Percentiles rank a stretch among this genome's conserved stretches.
These are phyloP conservation scores for Phytophthora pistaciae DNA, from an alignment of 352 stramenopile genomes.

Conservation along the genomic window DNA sequence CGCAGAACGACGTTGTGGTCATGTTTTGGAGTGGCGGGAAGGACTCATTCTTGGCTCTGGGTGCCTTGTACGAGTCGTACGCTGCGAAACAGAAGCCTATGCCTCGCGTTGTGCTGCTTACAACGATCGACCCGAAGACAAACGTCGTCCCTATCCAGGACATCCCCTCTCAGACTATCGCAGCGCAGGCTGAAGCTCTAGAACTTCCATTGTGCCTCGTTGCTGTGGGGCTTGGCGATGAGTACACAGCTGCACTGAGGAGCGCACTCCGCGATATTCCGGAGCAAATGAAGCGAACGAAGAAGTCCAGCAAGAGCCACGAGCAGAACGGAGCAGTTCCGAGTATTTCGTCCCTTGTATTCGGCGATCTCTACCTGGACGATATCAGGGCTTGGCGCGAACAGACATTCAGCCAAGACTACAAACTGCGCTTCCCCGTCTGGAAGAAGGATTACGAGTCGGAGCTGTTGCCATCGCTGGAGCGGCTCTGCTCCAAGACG, in stretches of 20 bases:
- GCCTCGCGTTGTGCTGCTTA: conserved; percentile 81
- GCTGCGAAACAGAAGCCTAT: conserved; percentile 40
- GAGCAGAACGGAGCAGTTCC: background rate
- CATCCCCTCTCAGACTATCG: conserved; percentile 74
- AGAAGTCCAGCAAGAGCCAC: conserved; percentile 27
- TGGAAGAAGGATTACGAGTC: conserved; percentile 72
- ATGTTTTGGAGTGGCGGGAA: conserved; percentile 92
- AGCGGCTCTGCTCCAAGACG: conserved; percentile 54
- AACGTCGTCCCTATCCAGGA: conserved; percentile 89
- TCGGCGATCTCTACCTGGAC: conserved; percentile 91
- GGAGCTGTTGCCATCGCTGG: conserved; percentile 77
- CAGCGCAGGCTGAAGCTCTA: conserved; percentile 77
- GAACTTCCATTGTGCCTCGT: conserved; percentile 84
- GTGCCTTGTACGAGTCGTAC: conserved; percentile 45
- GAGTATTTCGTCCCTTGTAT: conserved; percentile 65
- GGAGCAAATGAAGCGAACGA: conserved; percentile 6
- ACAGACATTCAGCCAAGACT: conserved; percentile 57
- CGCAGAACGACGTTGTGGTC: conserved; percentile 67
- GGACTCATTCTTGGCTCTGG: conserved; percentile 89
- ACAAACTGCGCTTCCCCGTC: conserved; percentile 77
- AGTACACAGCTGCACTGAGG: conserved; percentile 41
- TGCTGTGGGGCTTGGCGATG: conserved; percentile 50
- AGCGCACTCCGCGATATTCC: conserved; percentile 43
- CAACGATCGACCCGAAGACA: conserved; percentile 83
- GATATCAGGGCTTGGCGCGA: conserved; percentile 88